A percentile compares a stretch with the other conserved stretches of the same genome.
phyloP scores from a whole-genome alignment of 805 yeast genomes.

The Sungouiozyma ichnusensis region DNA sequence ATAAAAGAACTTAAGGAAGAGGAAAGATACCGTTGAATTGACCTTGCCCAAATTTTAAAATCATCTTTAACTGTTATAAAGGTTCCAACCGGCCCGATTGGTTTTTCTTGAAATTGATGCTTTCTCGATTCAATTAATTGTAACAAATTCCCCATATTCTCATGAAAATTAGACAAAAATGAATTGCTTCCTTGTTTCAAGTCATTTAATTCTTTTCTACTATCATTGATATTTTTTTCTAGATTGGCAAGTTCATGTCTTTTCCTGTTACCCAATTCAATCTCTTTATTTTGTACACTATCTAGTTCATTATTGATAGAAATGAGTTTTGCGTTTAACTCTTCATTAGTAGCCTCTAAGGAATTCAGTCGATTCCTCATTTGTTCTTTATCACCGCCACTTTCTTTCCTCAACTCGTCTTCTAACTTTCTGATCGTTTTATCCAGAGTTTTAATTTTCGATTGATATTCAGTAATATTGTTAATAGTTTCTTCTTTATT shows the following conservation, averaged over 20 bases:
- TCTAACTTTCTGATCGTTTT: conserved; percentile 20
- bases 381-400: conserved; percentile 24
- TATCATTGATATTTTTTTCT: conserved; percentile 9
- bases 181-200: conserved; percentile 23
- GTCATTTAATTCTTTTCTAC: conserved; percentile 15
- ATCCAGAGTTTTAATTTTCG: conserved; percentile 13
- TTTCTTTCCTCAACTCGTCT: conserved; percentile 17
- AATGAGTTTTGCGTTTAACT: conserved; percentile 4
- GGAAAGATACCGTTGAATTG: conserved; percentile 48
- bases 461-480: conserved; percentile 13
- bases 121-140: conserved; percentile 31
- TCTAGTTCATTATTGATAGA: conserved; percentile 7
- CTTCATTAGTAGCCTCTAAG: conserved; percentile 8
- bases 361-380: conserved; percentile 13
- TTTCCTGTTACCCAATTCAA: conserved; percentile 6
- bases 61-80: conserved; percentile 46
- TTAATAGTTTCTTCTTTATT: conserved; percentile 15
- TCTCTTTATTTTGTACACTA: conserved; percentile 14
- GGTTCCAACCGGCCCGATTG: conserved; percentile 76
- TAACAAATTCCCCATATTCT: conserved; percentile 33
- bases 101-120: conserved; percentile 36
- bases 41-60: conserved; percentile 43
- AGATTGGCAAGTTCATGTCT: conserved; percentile 7
- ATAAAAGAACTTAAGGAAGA: conserved; percentile 50
- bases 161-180: conserved; percentile 42